phyloP scores from a whole-genome alignment of 164 flowering plant species.

The Aristolochia californica region DNA sequence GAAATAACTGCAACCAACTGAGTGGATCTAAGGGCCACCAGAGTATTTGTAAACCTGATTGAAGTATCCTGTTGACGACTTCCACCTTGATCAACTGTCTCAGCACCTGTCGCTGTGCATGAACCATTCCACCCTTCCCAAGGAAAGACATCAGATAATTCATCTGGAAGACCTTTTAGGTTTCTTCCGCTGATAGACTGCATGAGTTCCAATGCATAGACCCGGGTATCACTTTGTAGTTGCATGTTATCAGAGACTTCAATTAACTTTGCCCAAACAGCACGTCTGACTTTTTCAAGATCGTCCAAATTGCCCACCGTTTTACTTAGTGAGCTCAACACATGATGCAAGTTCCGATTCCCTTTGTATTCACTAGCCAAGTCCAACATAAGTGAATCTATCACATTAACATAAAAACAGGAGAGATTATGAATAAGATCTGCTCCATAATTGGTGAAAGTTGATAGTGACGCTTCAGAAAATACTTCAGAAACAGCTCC shows the following conservation, averaged over 20 bases:
- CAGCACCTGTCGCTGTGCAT: slow-evolving; percentile 19
- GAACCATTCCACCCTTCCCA: slow-evolving; percentile 88
- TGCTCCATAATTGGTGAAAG: slow-evolving; percentile 5
- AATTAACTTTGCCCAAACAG: slow-evolving; percentile 63
- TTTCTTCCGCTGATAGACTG: slow-evolving; percentile 51
- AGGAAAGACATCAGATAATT: slow-evolving; percentile 37
- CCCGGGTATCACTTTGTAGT: slow-evolving; percentile 58
- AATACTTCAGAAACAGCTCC: slow-evolving; percentile 44
- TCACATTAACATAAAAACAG: slow-evolving; percentile 38
- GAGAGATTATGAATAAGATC: slow-evolving; percentile 31
- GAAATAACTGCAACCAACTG: slow-evolving; percentile 58
- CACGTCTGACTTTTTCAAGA: slow-evolving; percentile 45
- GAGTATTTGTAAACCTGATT: slow-evolving; percentile 48
- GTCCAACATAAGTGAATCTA: slow-evolving; percentile 47
- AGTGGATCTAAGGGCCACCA: slow-evolving; percentile 82
- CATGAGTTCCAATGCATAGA: slow-evolving; percentile 68
- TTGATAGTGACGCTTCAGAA: slow-evolving; percentile 21
- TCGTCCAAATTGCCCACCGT: slow-evolving; percentile 51
- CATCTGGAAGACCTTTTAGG: slow-evolving; percentile 29
- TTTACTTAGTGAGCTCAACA: slow-evolving; percentile 59
- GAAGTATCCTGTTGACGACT: slow-evolving; percentile 30
- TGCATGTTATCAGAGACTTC: slow-evolving; percentile 58
- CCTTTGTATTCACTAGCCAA: slow-evolving; percentile 27
- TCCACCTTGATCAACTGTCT: slow-evolving; percentile 19
- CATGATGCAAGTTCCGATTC: slow-evolving; percentile 27